phyloP scores from a whole-genome alignment of 2,329 filamentous ascomycete genomes.

The Xylaria sp. region DNA sequence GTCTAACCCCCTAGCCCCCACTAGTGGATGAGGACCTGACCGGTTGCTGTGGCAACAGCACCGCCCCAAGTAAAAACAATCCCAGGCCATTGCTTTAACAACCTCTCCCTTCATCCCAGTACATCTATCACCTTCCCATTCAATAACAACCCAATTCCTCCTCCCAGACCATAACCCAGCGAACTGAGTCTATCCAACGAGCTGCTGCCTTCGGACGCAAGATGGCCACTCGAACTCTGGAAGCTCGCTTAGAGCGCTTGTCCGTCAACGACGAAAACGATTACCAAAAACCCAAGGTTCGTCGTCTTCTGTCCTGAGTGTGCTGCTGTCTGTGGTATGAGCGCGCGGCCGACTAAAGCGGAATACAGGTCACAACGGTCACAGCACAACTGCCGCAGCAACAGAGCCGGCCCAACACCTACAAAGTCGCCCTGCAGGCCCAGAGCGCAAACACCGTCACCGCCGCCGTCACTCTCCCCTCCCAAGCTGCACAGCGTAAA shows the following conservation, averaged over 20 bases:
- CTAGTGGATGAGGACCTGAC: neutral
- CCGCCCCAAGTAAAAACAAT: neutral
- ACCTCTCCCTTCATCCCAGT: neutral
- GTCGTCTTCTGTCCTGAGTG: too few relatives aligned
- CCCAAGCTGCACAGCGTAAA: slow-evolving; percentile 64
- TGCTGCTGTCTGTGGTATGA: slow-evolving; percentile 37
- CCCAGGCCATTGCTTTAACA: neutral
- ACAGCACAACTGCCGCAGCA: slow-evolving; percentile 52
- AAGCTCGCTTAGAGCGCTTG: slow-evolving; percentile 87
- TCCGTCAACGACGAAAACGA: slow-evolving; percentile 90
- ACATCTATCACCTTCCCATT: neutral
- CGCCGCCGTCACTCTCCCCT: slow-evolving; percentile 66
- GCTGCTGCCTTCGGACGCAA: neutral
- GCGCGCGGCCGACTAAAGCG: slow-evolving; percentile 40
- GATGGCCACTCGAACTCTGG: slow-evolving; percentile 78
- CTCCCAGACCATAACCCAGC: neutral
- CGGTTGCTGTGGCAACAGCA: slow-evolving; percentile 4
- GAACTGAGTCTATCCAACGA: slow-evolving; percentile 1
- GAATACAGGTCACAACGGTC: slow-evolving; percentile 48
- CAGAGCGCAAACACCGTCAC: slow-evolving; percentile 67
- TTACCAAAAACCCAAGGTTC: slow-evolving; percentile 79
- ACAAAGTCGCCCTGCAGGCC: slow-evolving; percentile 83
- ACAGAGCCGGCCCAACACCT: slow-evolving; percentile 74
- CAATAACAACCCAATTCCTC: neutral
- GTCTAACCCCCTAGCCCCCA: too few relatives aligned